A percentile compares a stretch with the other conserved stretches of the same genome.
Evolutionary conservation across 192 early-diverging fungal species (phyloP).

Genomic region (Neocallimastix lanati): DNA sequence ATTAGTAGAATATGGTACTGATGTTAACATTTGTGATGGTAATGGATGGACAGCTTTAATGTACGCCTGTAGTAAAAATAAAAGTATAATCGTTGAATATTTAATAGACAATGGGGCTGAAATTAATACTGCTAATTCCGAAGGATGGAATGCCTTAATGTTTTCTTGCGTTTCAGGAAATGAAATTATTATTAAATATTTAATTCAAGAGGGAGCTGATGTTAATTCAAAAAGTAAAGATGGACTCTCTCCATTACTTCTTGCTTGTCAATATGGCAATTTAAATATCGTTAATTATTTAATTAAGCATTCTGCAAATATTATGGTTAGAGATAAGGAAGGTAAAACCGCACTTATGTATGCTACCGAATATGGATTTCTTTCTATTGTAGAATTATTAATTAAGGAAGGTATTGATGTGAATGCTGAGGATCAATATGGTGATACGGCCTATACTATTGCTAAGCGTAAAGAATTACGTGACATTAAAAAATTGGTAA

Average conservation of each 20-base stretch:
- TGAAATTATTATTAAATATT: background rate
- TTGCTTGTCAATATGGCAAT: background rate
- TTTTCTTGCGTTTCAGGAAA: background rate
- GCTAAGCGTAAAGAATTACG: background rate
- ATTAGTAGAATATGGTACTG: background rate
- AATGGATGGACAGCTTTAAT: background rate
- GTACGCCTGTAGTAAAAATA: background rate
- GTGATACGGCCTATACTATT: background rate
- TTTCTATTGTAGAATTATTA: background rate
- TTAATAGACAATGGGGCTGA: background rate
- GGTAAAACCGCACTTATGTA: background rate
- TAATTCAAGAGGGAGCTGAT: background rate
- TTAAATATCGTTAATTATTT: background rate
- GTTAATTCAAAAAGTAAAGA: background rate
- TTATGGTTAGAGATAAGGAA: background rate
- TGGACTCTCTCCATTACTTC: background rate
- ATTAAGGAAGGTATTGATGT: background rate
- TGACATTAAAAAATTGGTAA: background rate
- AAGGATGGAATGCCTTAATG: background rate
- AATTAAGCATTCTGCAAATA: background rate
- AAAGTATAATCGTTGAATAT: background rate
- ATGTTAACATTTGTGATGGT: background rate
- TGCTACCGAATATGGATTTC: background rate
- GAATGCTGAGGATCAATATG: background rate
- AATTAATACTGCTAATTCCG: background rate